Percentiles rank a stretch among this genome's conserved stretches.
Evolutionary conservation across 2,329 filamentous ascomycete species (phyloP).

Genomic region (Magnaporthiopsis incrustans): DNA sequence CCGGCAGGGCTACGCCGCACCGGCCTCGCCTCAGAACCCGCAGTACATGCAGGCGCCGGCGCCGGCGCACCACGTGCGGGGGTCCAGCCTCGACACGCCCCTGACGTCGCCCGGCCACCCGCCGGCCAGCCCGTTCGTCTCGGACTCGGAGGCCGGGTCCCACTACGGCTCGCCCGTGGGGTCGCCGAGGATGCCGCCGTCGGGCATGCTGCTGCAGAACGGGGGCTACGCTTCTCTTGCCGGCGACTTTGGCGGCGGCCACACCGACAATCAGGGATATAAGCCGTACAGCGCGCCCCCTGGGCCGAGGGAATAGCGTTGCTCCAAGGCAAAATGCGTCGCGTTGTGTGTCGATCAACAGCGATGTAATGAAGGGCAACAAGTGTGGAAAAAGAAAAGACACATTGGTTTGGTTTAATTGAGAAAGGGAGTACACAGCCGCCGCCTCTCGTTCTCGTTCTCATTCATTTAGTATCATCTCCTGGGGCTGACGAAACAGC

Average conservation of each 20-base stretch:
- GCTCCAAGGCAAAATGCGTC: not conserved
- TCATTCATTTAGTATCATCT: not conserved
- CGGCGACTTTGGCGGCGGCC: not conserved
- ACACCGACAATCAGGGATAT: not conserved
- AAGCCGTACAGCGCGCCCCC: not conserved
- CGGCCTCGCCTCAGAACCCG: not conserved
- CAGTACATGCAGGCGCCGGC: not conserved
- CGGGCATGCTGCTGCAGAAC: not conserved
- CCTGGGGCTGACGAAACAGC: not conserved
- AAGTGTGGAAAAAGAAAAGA: not conserved
- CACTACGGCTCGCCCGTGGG: not conserved
- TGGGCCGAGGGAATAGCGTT: not conserved
- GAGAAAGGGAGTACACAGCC: not conserved
- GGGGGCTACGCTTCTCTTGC: not conserved
- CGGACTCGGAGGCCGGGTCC: not conserved
- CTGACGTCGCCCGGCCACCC: not conserved
- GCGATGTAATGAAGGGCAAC: too few species aligned
- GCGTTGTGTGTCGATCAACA: too few species aligned
- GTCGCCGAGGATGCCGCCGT: not conserved
- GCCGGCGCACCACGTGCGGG: not conserved
- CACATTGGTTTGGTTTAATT: not conserved
- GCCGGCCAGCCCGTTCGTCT: not conserved
- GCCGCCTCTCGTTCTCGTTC: not conserved
- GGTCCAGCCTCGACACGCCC: not conserved
- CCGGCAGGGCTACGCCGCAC: not conserved